A percentile compares a stretch with the other conserved stretches of the same genome.
Evolutionary conservation across 345 rosid genomes (phyloP).

Genomic region (Pugionium cornutum): DNA sequence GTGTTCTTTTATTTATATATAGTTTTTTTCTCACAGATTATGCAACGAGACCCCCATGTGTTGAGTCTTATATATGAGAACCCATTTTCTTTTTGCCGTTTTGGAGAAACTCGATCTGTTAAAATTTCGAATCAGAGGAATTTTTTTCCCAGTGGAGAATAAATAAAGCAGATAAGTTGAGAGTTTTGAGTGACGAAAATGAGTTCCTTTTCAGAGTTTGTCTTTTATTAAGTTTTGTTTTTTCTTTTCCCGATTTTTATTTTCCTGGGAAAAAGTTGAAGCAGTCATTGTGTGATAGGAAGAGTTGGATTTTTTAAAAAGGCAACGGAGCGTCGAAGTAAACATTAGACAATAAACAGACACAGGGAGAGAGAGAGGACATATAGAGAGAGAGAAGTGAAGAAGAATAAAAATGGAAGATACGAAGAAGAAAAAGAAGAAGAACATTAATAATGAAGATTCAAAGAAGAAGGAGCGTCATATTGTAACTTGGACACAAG

Average conservation of each 20-base stretch:
- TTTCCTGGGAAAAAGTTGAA: conserved; percentile 29
- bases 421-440: conserved; percentile 64
- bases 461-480: conserved; percentile 88
- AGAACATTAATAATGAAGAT: conserved; percentile 50
- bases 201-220: conserved; percentile 44
- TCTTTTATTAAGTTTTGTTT: conserved; percentile 31
- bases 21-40: not conserved
- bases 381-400: conserved; percentile 10
- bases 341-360: conserved; percentile 14
- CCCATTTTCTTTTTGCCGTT: conserved; percentile 12
- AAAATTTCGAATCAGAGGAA: conserved; percentile 8
- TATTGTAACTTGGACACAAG: conserved; percentile 72
- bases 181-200: conserved; percentile 32
- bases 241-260: conserved; percentile 12
- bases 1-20: not conserved
- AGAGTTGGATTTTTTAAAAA: conserved; percentile 49
- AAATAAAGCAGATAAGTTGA: conserved; percentile 36
- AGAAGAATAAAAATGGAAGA: conserved; percentile 38
- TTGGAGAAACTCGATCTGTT: conserved; percentile 28
- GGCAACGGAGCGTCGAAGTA: conserved; percentile 55
- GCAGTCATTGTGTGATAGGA: conserved; percentile 48
- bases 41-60: conserved; percentile 27
- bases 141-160: conserved; percentile 27
- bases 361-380: conserved; percentile 25
- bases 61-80: conserved; percentile 29